phyloP scores from a whole-genome alignment of 345 rosid species.

The Gynandropsis gynandra region DNA sequence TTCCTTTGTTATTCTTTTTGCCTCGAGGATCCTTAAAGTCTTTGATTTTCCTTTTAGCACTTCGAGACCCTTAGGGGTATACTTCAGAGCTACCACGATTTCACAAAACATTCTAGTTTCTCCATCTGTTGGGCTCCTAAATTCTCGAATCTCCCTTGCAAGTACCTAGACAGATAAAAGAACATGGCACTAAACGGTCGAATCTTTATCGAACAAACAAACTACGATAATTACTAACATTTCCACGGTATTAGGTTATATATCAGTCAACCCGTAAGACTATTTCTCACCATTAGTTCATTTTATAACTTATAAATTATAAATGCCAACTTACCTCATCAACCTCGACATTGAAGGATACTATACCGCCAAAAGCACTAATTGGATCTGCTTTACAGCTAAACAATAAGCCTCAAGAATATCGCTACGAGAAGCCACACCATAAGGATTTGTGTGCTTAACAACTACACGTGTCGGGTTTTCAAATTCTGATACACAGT shows the following conservation, averaged over 20 bases:
- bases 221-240: too few relatives aligned
- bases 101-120: slow-evolving; percentile 96
- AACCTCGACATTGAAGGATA: slow-evolving; percentile 84
- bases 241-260: too few relatives aligned
- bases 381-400: slow-evolving; percentile 91
- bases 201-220: too few relatives aligned
- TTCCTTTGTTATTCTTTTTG: slow-evolving; percentile 68
- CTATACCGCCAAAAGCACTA: slow-evolving; percentile 90
- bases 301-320: background rate
- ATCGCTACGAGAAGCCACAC: slow-evolving; percentile 72
- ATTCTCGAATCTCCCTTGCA: slow-evolving; percentile 84
- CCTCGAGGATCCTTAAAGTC: slow-evolving; percentile 83
- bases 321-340: slow-evolving; percentile 53
- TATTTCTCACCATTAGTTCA: too few relatives aligned
- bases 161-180: slow-evolving; percentile 38
- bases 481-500: slow-evolving; percentile 78
- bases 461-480: slow-evolving; percentile 80
- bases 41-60: slow-evolving; percentile 82
- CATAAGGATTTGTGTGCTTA: slow-evolving; percentile 94
- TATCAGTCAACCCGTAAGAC: too few relatives aligned
- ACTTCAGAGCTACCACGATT: slow-evolving; percentile 88
- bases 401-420: slow-evolving; percentile 78
- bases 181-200: slow-evolving; percentile 4
- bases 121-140: slow-evolving; percentile 88
- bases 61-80: slow-evolving; percentile 80